Evolutionary conservation across 805 yeast species (phyloP).

Genomic region (Candida bentonensis): DNA sequence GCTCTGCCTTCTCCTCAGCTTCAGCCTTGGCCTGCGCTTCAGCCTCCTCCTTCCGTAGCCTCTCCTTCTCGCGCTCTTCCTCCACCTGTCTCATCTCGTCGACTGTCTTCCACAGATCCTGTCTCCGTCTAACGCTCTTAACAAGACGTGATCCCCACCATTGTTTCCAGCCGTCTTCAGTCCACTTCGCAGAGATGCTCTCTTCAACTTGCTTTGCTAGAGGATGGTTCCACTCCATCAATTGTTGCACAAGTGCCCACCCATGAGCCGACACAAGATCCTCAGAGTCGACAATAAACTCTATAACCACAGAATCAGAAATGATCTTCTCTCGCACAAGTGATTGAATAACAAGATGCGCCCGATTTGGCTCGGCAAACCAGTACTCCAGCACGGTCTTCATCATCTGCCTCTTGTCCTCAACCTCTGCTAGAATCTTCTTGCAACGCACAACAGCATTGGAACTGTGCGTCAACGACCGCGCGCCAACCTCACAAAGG

Average conservation of each 20-base stretch:
- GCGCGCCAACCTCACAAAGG: conserved; percentile 68
- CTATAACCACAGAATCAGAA: conserved; percentile 27
- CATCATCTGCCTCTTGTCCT: conserved; percentile 29
- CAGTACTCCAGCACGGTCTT: conserved; percentile 49
- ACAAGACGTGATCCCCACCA: conserved; percentile 6
- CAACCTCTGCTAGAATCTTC: conserved; percentile 16
- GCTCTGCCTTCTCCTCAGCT: neutral
- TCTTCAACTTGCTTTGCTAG: neutral
- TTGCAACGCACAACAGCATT: conserved; percentile 15
- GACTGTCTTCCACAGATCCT: neutral
- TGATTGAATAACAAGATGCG: conserved; percentile 42
- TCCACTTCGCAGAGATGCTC: neutral
- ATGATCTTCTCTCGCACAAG: conserved; percentile 34
- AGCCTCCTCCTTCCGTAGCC: conserved; percentile 4
- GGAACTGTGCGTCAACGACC: conserved; percentile 70
- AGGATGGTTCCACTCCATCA: conserved; percentile 1
- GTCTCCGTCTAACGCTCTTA: neutral
- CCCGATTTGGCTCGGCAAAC: conserved; percentile 53
- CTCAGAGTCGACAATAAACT: conserved; percentile 25
- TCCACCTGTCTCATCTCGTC: no score
- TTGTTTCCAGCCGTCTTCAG: conserved; percentile 3
- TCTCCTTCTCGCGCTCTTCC: conserved; percentile 4
- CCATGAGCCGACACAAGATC: conserved; percentile 15
- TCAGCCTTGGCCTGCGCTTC: neutral
- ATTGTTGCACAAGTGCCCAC: conserved; percentile 14